A percentile compares a stretch with the other conserved stretches of the same genome.
These are phyloP conservation scores for Yamadazyma takamatsuzukensis DNA, from an alignment of 805 yeast species.

Conservation along the genomic window DNA sequence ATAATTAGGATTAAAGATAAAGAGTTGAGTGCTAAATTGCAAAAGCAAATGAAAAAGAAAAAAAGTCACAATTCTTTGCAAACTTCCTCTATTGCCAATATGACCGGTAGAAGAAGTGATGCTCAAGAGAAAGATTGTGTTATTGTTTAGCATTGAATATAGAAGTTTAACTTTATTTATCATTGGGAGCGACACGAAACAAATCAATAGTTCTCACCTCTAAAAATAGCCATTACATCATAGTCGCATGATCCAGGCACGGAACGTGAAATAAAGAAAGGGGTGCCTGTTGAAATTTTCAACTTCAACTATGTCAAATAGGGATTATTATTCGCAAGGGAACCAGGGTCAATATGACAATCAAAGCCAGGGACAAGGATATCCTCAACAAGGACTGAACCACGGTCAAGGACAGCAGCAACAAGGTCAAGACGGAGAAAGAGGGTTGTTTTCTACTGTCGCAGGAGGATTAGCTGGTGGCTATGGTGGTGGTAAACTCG, in stretches of 20 bases:
- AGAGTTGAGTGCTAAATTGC: slow-evolving; percentile 25
- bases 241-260: too few relatives aligned
- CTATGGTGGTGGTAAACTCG: slow-evolving; percentile 44
- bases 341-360: slow-evolving; percentile 2
- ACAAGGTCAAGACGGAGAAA: slow-evolving; percentile 22
- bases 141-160: slow-evolving; percentile 15
- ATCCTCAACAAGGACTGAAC: slow-evolving; percentile 17
- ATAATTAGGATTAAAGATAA: slow-evolving; percentile 29
- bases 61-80: slow-evolving; percentile 4
- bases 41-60: slow-evolving; percentile 28
- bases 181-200: too few relatives aligned
- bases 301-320: slow-evolving; percentile 16
- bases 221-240: too few relatives aligned
- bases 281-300: too few relatives aligned
- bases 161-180: background rate
- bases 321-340: slow-evolving; percentile 40
- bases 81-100: slow-evolving; percentile 4
- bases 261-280: too few relatives aligned
- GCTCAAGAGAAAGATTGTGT: slow-evolving; percentile 42
- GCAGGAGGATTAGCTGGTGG: slow-evolving; percentile 56
- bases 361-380: slow-evolving; percentile 19
- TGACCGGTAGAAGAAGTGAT: slow-evolving; percentile 4
- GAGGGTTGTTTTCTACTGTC: slow-evolving; percentile 43
- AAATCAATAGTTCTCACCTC: too few relatives aligned
- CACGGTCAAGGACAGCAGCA: slow-evolving; percentile 13